These are phyloP conservation scores for Kwoniella dendrophila DNA, from an alignment of 768 basidiomycete species.

Conservation along the genomic window DNA sequence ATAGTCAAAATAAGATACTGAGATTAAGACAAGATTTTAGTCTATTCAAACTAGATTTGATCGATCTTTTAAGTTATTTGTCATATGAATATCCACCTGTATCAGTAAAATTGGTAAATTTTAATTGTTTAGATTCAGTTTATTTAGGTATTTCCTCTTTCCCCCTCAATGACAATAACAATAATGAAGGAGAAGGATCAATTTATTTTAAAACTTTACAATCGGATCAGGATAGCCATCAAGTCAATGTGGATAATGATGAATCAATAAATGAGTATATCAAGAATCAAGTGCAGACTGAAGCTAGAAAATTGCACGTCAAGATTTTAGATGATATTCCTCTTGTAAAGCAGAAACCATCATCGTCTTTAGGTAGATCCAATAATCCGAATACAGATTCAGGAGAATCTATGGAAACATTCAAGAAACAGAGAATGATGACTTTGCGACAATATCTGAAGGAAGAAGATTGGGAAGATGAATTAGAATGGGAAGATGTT, in stretches of 20 bases:
- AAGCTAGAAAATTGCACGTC: neutral
- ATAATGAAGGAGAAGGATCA: too few relatives aligned
- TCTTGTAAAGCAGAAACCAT: neutral
- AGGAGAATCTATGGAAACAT: neutral
- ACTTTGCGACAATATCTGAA: constrained; percentile 4
- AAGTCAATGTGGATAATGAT: neutral
- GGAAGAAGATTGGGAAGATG: neutral
- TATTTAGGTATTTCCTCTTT: too few relatives aligned
- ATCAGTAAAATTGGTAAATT: neutral
- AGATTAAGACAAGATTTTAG: neutral
- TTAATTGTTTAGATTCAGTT: neutral
- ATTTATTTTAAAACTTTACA: neutral
- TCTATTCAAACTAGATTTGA: neutral
- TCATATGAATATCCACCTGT: neutral
- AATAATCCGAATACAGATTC: too few relatives aligned
- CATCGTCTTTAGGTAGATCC: neutral
- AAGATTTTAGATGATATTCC: neutral
- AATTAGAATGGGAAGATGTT: neutral
- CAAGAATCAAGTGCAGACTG: neutral
- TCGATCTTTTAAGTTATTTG: neutral
- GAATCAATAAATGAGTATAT: neutral
- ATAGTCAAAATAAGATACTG: neutral
- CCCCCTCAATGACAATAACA: too few relatives aligned
- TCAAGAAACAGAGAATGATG: neutral
- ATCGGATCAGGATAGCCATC: neutral